A percentile compares a stretch with the other conserved stretches of the same genome.
Conservation (phyloP, 2,329 filamentous ascomycete genomes). For the Penicillium sp. region DNA sequence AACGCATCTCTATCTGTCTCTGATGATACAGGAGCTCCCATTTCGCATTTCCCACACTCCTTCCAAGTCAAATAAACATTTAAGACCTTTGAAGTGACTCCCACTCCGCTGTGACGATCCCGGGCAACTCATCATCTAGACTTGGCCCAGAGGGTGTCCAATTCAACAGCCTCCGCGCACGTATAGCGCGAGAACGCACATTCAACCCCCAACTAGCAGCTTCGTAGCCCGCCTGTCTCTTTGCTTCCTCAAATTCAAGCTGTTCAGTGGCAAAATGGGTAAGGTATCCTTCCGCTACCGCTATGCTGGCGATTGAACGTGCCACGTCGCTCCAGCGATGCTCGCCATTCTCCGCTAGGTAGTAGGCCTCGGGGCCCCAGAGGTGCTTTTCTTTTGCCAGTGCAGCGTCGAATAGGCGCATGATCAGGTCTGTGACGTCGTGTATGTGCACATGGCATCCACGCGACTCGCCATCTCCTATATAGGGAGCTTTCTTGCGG, state of each 20-base stretch:
- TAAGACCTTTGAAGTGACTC: no score
- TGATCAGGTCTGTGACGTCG: background rate
- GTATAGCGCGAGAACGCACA: slow-evolving; percentile 4
- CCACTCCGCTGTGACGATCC: background rate
- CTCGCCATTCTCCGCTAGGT: slow-evolving; percentile 6
- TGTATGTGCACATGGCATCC: background rate
- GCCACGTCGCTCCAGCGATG: slow-evolving; percentile 13
- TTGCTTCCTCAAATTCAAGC: background rate
- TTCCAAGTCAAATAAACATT: no score
- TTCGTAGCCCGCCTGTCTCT: slow-evolving; percentile 9
- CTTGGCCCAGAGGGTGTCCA: background rate
- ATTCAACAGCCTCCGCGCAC: slow-evolving; percentile 1
- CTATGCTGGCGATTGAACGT: background rate
- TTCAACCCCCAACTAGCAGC: slow-evolving; percentile 16
- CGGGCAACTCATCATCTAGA: background rate
- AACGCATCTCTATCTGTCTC: no score
- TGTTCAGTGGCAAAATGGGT: no score
- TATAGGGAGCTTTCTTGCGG: background rate
- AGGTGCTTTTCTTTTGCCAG: background rate
- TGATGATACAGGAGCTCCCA: no score
- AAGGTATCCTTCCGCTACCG: background rate
- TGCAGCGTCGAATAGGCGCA: background rate
- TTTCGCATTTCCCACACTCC: no score
- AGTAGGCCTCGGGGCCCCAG: slow-evolving; percentile 10
- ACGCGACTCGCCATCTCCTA: background rate